phyloP scores from a whole-genome alignment of 805 yeast species.

The Kodamaea hsintzibuensis region DNA sequence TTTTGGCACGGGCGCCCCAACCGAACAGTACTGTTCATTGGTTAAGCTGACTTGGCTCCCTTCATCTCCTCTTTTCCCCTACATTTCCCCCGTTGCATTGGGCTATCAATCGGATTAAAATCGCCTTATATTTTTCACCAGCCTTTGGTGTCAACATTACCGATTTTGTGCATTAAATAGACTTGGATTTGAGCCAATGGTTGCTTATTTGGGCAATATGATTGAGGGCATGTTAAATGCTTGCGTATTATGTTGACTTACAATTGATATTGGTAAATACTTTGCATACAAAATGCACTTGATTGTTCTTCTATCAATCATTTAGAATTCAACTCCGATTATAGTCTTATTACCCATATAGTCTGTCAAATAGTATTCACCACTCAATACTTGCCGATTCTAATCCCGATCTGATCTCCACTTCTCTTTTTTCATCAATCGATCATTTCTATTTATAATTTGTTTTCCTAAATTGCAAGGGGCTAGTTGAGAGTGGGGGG shows the following conservation, averaged over 20 bases:
- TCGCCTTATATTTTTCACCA: not conserved
- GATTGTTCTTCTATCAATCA: no score
- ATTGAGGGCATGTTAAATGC: not conserved
- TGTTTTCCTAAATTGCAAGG: not conserved
- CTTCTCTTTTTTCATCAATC: not conserved
- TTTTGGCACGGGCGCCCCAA: not conserved
- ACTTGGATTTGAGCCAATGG: not conserved
- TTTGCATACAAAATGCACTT: no score
- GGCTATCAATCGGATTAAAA: no score
- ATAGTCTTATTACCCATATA: no score
- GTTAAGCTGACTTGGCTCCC: not conserved
- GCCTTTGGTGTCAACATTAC: not conserved
- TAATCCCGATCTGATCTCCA: not conserved
- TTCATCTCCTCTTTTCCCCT: not conserved
- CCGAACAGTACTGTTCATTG: not conserved
- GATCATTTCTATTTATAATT: not conserved
- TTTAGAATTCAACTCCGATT: no score
- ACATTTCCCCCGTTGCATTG: not conserved
- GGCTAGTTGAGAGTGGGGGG: not conserved
- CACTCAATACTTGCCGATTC: not conserved
- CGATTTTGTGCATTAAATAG: not conserved
- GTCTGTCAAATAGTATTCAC: no score
- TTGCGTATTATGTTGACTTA: no score
- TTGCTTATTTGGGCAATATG: not conserved
- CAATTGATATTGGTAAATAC: no score